Evolutionary conservation across 257 asterid species (phyloP).

Genomic region (Solanum tarijense): DNA sequence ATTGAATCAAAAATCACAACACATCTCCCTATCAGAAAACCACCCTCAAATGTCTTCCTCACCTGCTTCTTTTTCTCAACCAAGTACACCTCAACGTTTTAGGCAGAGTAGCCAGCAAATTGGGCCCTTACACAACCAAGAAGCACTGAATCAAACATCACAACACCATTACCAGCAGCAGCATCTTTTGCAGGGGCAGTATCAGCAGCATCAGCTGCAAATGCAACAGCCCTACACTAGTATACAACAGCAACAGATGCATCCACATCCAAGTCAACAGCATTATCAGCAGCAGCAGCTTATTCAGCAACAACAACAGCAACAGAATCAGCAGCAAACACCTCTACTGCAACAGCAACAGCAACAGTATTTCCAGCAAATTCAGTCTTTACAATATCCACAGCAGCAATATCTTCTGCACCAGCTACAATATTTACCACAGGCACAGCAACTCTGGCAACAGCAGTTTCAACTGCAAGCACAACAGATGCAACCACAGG

Average conservation of each 20-base stretch:
- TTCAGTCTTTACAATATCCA: constrained; percentile 12
- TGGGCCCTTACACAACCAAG: constrained; percentile 8
- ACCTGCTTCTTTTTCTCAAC: constrained; percentile 10
- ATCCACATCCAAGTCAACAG: constrained; percentile 30
- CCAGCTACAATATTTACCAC: constrained; percentile 15
- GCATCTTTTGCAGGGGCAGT: constrained; percentile 47
- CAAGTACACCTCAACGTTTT: not conserved
- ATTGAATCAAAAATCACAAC: not conserved
- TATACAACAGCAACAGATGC: constrained; percentile 36
- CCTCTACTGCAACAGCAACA: constrained; percentile 18
- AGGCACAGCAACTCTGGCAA: constrained; percentile 23
- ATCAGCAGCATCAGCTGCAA: constrained; percentile 44
- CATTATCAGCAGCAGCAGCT: constrained; percentile 10
- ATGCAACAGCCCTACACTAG: constrained; percentile 31
- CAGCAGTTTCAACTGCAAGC: constrained; percentile 21
- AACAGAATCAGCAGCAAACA: constrained; percentile 7
- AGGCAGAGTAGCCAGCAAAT: constrained; percentile 7
- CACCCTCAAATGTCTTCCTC: constrained; percentile 13
- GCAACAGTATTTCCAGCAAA: constrained; percentile 10
- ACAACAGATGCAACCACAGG: constrained; percentile 25
- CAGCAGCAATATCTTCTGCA: constrained; percentile 23
- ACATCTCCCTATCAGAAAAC: not conserved
- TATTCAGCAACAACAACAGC: constrained; percentile 10
- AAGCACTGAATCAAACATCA: constrained; percentile 35
- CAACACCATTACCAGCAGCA: constrained; percentile 63